A percentile compares a stretch with the other conserved stretches of the same genome.
Evolutionary conservation across 2,329 filamentous ascomycete genomes (phyloP).

Genomic region (Epichloe uncinata): DNA sequence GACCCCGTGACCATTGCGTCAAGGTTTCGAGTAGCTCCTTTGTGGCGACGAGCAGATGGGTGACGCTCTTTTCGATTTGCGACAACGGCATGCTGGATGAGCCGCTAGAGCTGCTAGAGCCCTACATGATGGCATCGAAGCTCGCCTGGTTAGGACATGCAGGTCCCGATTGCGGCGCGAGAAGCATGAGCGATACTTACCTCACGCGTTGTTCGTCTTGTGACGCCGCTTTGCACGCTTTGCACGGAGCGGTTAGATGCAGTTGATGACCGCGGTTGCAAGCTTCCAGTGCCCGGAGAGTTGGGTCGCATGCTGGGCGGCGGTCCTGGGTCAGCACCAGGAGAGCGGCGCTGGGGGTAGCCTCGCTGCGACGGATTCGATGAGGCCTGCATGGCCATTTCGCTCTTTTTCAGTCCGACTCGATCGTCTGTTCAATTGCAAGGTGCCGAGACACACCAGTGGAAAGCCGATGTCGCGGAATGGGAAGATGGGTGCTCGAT

Average conservation of each 20-base stretch:
- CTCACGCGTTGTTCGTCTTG: slow-evolving; percentile 21
- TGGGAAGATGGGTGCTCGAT: not conserved
- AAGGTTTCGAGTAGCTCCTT: slow-evolving; percentile 96
- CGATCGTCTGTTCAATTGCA: not conserved
- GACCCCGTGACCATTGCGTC: slow-evolving; percentile 91
- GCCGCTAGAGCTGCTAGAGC: slow-evolving; percentile 36
- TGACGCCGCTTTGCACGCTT: slow-evolving; percentile 17
- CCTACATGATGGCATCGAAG: slow-evolving; percentile 12
- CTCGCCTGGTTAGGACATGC: not conserved
- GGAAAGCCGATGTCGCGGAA: not conserved
- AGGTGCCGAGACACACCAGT: not conserved
- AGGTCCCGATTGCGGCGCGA: not conserved
- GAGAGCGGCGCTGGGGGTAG: slow-evolving; percentile 45
- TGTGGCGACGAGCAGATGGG: slow-evolving; percentile 90
- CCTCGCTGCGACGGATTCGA: slow-evolving; percentile 36
- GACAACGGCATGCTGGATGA: slow-evolving; percentile 63
- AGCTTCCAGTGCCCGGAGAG: slow-evolving; percentile 44
- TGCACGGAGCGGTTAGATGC: slow-evolving; percentile 52
- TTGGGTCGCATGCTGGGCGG: slow-evolving; percentile 45
- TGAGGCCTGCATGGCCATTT: slow-evolving; percentile 31
- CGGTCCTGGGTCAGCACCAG: slow-evolving; percentile 46
- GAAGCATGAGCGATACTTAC: slow-evolving; percentile 13
- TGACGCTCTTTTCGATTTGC: slow-evolving; percentile 98
- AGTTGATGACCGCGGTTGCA: slow-evolving; percentile 48
- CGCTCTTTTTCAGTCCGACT: not conserved